Base-by-base conservation (phyloP, 2,329 filamentous ascomycete species). In the Talaromyces sp. region DNA sequence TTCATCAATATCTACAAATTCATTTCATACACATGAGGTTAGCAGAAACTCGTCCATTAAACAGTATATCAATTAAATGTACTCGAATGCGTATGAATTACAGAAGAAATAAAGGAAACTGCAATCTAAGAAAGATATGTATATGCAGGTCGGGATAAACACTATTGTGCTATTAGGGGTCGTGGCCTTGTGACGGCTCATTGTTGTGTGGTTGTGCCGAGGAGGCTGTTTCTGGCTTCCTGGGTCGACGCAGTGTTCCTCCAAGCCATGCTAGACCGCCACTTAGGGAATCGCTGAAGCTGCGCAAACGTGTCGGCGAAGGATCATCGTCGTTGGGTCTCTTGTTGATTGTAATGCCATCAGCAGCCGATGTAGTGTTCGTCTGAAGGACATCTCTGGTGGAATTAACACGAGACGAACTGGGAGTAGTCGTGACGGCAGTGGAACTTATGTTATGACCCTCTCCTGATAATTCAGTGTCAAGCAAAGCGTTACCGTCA, bases 281-380 rank as follows among this genome's bases (percentile, higher is more conserved):
- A 27, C 65, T 70, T 71, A 71, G 72, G 2, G 73, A 74, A 62
- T 75, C 73, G 59, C 73, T 75, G 11, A 75, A 63, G 57, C 73
- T 75, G 59, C 73, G 71, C 7, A 74, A 63, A 17, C 72, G 70
- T 11, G 63, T 67, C 3, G 61, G 63, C 21, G 60, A 24, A 43
- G 66, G 64, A 7, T 43, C 38, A 50, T 69, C 65, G 35, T 68
- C 63, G 9, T 65, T 56, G 10, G 62, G 24, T 11, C 61, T 62
- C 27, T 56, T 61, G 12, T 54, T 52, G 7, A 54, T 60, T 6
- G 48, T 27, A 8, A 56, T 43, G 4, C 26, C 54, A 27, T 38
- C 56, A 19, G 43, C 19, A 41, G 46, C 38, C 2, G 51, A 17
- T n/a, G 24, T 38, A 46, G 9, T 54, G 19, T 60, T 43, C 52